These are phyloP conservation scores for Phytopythium mirpurense DNA, from an alignment of 352 stramenopile genomes.

Conservation along the genomic window DNA sequence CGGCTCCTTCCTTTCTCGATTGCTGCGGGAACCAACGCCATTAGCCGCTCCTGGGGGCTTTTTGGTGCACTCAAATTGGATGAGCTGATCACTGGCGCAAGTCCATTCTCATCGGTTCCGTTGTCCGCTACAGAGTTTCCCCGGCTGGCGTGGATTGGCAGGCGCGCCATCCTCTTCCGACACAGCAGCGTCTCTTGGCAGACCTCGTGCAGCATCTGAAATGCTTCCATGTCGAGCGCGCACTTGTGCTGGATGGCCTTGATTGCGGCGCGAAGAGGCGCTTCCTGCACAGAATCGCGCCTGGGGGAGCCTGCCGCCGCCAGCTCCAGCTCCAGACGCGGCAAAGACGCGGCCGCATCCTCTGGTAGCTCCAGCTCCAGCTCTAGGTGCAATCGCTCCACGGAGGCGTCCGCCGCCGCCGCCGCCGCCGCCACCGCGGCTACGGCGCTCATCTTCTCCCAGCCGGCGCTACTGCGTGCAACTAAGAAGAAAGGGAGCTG, in stretches of 20 bases:
- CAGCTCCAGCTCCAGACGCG: background rate
- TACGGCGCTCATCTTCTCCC: background rate
- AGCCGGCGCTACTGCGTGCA: background rate
- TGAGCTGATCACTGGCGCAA: conserved; percentile 1
- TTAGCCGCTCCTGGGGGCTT: conserved; percentile 51
- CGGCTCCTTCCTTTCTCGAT: conserved; percentile 50
- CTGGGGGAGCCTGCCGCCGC: background rate
- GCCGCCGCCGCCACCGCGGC: background rate
- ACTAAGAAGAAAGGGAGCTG: conserved; percentile 1
- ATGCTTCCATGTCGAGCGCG: conserved; percentile 31
- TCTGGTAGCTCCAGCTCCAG: conserved; percentile 11
- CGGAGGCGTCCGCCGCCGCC: background rate
- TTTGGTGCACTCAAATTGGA: conserved; percentile 25
- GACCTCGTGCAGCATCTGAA: conserved; percentile 57
- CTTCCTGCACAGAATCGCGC: conserved; percentile 19
- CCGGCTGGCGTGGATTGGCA: background rate
- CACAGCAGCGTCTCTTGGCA: conserved; percentile 42
- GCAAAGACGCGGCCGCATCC: background rate
- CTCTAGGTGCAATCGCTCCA: conserved; percentile 14
- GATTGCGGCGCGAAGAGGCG: conserved; percentile 37
- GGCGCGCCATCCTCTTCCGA: background rate
- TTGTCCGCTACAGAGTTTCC: conserved; percentile 6
- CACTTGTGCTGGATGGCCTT: conserved; percentile 50
- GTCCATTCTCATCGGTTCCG: background rate
- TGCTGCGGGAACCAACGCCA: conserved; percentile 27